phyloP scores from a whole-genome alignment of 2,329 filamentous ascomycete species.

The Zymoseptoria crescenta region DNA sequence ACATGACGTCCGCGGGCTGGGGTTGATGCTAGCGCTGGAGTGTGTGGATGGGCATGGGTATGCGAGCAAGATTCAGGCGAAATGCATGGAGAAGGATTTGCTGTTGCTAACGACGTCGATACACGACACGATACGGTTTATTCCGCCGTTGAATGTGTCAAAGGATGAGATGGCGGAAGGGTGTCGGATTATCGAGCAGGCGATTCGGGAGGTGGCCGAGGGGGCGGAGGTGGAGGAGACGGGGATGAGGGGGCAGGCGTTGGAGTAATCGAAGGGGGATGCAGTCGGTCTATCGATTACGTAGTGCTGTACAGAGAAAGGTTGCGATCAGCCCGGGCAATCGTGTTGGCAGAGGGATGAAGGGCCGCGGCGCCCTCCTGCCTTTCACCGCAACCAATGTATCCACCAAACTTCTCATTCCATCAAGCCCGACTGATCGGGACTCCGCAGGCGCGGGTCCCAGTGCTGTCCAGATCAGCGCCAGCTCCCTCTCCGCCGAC shows the following conservation, averaged over 20 bases:
- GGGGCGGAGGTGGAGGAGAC: slow-evolving; percentile 14
- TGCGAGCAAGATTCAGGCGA: slow-evolving; percentile 33
- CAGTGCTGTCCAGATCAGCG: too few relatives aligned
- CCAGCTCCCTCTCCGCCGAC: too few relatives aligned
- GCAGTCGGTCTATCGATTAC: too few relatives aligned
- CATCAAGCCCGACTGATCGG: too few relatives aligned
- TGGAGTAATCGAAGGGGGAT: slow-evolving; percentile 8
- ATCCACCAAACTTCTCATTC: too few relatives aligned
- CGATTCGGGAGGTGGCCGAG: slow-evolving; percentile 31
- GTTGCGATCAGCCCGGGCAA: too few relatives aligned
- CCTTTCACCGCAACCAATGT: too few relatives aligned
- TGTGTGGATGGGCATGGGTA: slow-evolving; percentile 30
- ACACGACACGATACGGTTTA: slow-evolving; percentile 35
- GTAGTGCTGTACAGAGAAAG: too few relatives aligned
- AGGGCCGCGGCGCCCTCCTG: too few relatives aligned
- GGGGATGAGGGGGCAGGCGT: slow-evolving; percentile 13
- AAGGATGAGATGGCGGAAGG: slow-evolving; percentile 34
- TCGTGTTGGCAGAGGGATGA: too few relatives aligned
- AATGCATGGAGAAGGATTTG: slow-evolving; percentile 34
- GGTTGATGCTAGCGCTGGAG: slow-evolving; percentile 34
- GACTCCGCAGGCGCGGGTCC: too few relatives aligned
- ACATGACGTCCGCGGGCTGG: slow-evolving; percentile 33
- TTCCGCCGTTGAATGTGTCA: slow-evolving; percentile 34
- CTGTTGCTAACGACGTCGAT: slow-evolving; percentile 34
- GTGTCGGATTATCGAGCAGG: slow-evolving; percentile 29